A percentile compares a stretch with the other conserved stretches of the same genome.
phyloP scores from a whole-genome alignment of 2,329 filamentous ascomycete species.

The Diaporthe destruens region DNA sequence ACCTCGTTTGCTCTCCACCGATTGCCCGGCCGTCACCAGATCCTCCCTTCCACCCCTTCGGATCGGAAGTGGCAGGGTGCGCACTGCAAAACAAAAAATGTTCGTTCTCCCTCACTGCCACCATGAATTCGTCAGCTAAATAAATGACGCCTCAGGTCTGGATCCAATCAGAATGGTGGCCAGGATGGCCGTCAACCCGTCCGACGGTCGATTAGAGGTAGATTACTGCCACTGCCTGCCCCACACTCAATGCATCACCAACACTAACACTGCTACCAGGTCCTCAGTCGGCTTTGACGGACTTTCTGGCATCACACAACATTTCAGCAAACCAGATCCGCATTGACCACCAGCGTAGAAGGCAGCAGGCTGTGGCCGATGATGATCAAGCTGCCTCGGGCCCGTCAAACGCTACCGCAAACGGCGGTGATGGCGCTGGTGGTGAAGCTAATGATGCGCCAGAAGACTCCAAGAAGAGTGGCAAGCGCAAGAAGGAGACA shows the following conservation, averaged over 20 bases:
- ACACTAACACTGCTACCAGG: constrained; percentile 12
- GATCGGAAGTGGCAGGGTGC: not conserved
- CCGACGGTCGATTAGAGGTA: constrained; percentile 40
- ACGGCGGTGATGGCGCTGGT: constrained; percentile 44
- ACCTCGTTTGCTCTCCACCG: not conserved
- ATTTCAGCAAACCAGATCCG: constrained; percentile 73
- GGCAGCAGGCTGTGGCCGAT: constrained; percentile 54
- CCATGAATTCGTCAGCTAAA: not conserved
- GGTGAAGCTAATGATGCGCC: constrained; percentile 43
- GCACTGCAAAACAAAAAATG: constrained; percentile 6
- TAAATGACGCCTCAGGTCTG: constrained; percentile 7
- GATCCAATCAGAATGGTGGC: constrained; percentile 45
- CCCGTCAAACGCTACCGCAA: constrained; percentile 38
- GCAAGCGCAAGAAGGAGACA: constrained; percentile 62
- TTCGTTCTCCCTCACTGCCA: not conserved
- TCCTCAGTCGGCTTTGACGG: constrained; percentile 64
- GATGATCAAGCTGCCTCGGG: constrained; percentile 49
- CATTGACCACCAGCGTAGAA: constrained; percentile 59
- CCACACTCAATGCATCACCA: constrained; percentile 1
- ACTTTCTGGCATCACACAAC: constrained; percentile 74
- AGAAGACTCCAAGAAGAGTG: constrained; percentile 55
- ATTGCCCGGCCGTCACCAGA: not conserved
- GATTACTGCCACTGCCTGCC: constrained; percentile 1
- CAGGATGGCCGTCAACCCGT: constrained; percentile 11
- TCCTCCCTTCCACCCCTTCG: not conserved